Conservation (phyloP, 306 rosid species). For the Fragaria ananassa region DNA sequence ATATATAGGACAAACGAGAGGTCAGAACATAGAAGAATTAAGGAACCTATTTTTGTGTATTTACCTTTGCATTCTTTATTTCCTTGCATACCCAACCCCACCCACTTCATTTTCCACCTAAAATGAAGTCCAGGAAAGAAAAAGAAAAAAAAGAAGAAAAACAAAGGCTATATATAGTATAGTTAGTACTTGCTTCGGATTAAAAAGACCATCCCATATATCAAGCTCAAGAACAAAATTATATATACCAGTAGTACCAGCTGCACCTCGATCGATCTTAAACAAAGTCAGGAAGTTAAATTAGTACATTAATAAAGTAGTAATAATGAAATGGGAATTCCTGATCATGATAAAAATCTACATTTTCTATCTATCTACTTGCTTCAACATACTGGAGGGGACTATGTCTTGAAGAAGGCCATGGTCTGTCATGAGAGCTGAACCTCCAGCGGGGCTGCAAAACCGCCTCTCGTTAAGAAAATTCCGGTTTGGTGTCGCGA, state of each 20-base stretch:
- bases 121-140: not conserved
- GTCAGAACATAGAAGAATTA: constrained; percentile 20
- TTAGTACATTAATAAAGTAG: constrained; percentile 22
- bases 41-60: constrained; percentile 17
- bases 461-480: constrained; percentile 43
- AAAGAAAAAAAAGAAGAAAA: not conserved
- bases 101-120: constrained; percentile 18
- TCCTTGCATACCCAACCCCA: constrained; percentile 24
- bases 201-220: not conserved
- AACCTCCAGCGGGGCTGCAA: constrained; percentile 31
- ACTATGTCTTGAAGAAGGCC: constrained; percentile 81
- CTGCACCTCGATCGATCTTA: not conserved
- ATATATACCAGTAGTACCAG: constrained; percentile 27
- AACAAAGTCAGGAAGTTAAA: constrained; percentile 37
- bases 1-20: constrained; percentile 49
- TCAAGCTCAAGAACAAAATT: not conserved
- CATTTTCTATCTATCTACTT: constrained; percentile 17
- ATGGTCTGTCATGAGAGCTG: constrained; percentile 39
- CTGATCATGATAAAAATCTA: not conserved
- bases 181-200: not conserved
- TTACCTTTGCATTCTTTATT: constrained; percentile 2
- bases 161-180: not conserved
- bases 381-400: constrained; percentile 59
- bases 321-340: not conserved
- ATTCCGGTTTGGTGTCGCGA: not conserved